phyloP scores from a whole-genome alignment of 306 rosid genomes.

The Geum urbanum region DNA sequence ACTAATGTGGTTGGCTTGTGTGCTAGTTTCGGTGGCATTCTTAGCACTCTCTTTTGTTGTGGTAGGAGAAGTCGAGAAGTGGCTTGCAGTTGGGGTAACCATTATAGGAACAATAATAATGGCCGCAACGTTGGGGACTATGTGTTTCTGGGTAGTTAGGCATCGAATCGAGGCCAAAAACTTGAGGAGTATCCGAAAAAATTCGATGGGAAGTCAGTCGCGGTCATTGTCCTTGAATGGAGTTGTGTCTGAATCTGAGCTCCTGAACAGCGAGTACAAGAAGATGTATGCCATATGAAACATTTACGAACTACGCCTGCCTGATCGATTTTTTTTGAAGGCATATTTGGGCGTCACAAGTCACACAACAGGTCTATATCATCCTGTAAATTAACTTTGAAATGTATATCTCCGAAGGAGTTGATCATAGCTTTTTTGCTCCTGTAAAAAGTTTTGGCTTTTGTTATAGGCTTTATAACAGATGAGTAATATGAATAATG shows the following conservation, averaged over 20 bases:
- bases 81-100: conserved; percentile 81
- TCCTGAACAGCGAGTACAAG: conserved; percentile 66
- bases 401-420: conserved; percentile 12
- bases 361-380: not conserved
- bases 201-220: conserved; percentile 67
- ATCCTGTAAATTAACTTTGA: not conserved
- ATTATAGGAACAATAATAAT: conserved; percentile 83
- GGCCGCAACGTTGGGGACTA: conserved; percentile 85
- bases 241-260: conserved; percentile 72
- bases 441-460: not conserved
- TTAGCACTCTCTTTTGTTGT: conserved; percentile 85
- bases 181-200: conserved; percentile 51
- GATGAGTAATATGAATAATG: not conserved
- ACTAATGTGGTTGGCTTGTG: conserved; percentile 97
- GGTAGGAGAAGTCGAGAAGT: conserved; percentile 64
- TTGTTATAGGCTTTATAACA: conserved; percentile 6
- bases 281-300: conserved; percentile 88
- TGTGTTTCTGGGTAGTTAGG: conserved; percentile 83
- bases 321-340: not conserved
- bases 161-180: conserved; percentile 81
- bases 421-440: not conserved
- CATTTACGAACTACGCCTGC: not conserved
- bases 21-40: conserved; percentile 72
- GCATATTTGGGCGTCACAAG: not conserved
- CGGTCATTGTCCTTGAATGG: conserved; percentile 57